Evolutionary conservation across 2,329 filamentous ascomycete genomes (phyloP).

Genomic region (Biscogniauxia mediterranea): DNA sequence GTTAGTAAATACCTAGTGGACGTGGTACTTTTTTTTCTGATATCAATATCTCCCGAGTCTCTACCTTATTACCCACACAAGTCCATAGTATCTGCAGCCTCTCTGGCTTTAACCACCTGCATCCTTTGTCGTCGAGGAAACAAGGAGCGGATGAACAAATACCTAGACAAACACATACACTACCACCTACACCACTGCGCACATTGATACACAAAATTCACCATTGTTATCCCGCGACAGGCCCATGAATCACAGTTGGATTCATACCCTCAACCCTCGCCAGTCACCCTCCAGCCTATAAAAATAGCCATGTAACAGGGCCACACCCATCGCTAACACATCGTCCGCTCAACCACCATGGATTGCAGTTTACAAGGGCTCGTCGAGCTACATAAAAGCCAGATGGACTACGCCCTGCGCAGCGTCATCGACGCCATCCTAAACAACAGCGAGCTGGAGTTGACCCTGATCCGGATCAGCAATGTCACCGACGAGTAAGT

Average conservation of each 20-base stretch:
- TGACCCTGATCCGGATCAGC: constrained; percentile 27
- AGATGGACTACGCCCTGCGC: constrained; percentile 26
- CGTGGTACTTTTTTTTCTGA: too few species aligned
- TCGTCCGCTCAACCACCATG: constrained; percentile 1
- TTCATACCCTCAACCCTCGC: not conserved
- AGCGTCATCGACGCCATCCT: constrained; percentile 20
- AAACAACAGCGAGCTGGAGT: constrained; percentile 20
- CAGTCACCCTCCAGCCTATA: not conserved
- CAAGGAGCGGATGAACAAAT: not conserved
- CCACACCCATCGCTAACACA: not conserved
- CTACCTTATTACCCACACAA: not conserved
- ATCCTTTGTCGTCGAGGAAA: not conserved
- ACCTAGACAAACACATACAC: not conserved
- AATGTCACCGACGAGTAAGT: constrained; percentile 30
- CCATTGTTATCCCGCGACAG: not conserved
- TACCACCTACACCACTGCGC: not conserved
- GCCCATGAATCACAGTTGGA: not conserved
- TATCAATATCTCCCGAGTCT: not conserved
- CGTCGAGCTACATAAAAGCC: constrained; percentile 10
- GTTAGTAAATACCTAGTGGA: too few species aligned
- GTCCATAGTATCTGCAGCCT: not conserved
- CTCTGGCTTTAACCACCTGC: not conserved
- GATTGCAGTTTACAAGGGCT: constrained; percentile 19
- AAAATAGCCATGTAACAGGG: constrained; percentile 6
- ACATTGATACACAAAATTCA: not conserved